phyloP scores from a whole-genome alignment of 2,329 filamentous ascomycete species.

The Monosporascus sp. region DNA sequence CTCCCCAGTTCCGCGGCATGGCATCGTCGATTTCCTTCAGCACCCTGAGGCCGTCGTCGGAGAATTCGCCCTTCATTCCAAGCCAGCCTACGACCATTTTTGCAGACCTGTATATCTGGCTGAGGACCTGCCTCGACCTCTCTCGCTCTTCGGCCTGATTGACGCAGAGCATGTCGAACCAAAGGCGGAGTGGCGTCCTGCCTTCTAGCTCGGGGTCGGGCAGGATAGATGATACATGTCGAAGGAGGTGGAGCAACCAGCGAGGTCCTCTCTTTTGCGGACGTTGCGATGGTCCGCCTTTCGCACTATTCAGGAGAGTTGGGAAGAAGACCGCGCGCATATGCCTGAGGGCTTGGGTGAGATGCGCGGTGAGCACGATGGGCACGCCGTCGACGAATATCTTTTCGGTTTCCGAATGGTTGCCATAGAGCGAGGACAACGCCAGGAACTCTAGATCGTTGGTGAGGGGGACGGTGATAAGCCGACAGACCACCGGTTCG shows the following conservation, averaged over 20 bases:
- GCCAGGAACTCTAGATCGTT: slow-evolving; percentile 8
- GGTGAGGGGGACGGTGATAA: slow-evolving; percentile 25
- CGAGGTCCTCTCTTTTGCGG: not conserved
- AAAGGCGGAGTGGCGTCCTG: slow-evolving; percentile 4
- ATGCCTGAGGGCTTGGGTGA: slow-evolving; percentile 26
- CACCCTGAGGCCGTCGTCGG: slow-evolving; percentile 20
- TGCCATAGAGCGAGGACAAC: slow-evolving; percentile 9
- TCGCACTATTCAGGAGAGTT: slow-evolving; percentile 6
- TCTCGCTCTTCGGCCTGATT: slow-evolving; percentile 5
- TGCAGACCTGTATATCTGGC: slow-evolving; percentile 3
- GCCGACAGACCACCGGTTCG: slow-evolving; percentile 28
- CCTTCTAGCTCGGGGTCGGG: not conserved
- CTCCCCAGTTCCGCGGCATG: slow-evolving; percentile 28
- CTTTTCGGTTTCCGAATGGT: slow-evolving; percentile 19
- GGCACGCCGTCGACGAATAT: slow-evolving; percentile 24
- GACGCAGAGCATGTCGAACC: slow-evolving; percentile 7
- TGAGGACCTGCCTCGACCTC: slow-evolving; percentile 1
- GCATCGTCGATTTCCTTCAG: slow-evolving; percentile 24
- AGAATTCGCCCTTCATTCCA: slow-evolving; percentile 23
- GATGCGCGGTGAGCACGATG: slow-evolving; percentile 23
- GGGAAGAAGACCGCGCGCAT: slow-evolving; percentile 29
- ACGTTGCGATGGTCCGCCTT: not conserved
- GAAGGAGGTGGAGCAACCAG: slow-evolving; percentile 7
- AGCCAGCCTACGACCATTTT: slow-evolving; percentile 30
- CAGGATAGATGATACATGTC: slow-evolving; percentile 4